Conservation (phyloP, 495 filamentous ascomycete species). For the Hyaloscypha hepaticicola region DNA sequence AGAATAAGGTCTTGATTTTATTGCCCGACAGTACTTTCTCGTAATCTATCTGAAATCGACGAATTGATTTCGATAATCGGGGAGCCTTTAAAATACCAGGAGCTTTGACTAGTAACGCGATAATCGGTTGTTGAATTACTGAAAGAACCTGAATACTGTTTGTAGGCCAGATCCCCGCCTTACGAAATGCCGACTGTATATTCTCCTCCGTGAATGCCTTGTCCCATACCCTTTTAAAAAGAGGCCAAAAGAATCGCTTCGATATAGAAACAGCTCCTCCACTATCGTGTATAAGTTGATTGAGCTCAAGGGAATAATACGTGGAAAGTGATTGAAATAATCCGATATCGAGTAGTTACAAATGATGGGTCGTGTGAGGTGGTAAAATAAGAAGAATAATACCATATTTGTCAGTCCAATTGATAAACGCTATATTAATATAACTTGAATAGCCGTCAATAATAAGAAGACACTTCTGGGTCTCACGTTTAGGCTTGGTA, state of each 20-base stretch:
- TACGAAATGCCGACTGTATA: not conserved
- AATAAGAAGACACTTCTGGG: not conserved
- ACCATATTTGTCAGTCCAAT: not conserved
- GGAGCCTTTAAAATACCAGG: not conserved
- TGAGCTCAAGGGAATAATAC: not conserved
- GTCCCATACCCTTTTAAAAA: too few relatives aligned
- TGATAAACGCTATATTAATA: slow-evolving; percentile 1
- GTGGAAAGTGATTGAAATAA: not conserved
- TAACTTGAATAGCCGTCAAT: not conserved
- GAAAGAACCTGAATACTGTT: not conserved
- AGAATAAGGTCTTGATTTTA: not conserved
- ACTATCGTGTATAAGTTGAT: not conserved
- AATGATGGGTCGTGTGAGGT: too few relatives aligned
- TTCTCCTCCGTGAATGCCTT: too few relatives aligned
- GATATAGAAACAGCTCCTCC: not conserved
- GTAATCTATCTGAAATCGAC: not conserved
- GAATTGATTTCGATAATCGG: not conserved
- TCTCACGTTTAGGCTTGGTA: not conserved
- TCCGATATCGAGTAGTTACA: not conserved
- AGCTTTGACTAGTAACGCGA: not conserved
- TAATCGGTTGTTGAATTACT: not conserved
- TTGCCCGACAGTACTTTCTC: not conserved
- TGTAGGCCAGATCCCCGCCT: not conserved
- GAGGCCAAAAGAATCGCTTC: not conserved
- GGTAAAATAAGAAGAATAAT: not conserved